Evolutionary conservation across 2,329 filamentous ascomycete species (phyloP).

Genomic region (Arthrinium puccinioides): DNA sequence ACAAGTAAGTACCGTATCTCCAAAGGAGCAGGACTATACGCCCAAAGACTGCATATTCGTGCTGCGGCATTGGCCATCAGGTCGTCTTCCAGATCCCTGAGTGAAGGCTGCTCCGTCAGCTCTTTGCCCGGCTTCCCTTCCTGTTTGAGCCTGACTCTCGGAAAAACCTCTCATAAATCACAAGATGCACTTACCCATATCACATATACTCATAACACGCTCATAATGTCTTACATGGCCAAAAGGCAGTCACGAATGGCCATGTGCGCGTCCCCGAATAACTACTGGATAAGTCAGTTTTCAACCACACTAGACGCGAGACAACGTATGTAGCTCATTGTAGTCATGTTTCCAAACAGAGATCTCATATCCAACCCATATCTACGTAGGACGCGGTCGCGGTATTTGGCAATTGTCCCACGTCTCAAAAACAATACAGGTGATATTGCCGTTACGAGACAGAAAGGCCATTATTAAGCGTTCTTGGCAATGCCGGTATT

Average conservation of each 20-base stretch:
- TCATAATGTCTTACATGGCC: no score
- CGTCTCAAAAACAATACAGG: conserved; percentile 49
- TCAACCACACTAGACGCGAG: conserved; percentile 42
- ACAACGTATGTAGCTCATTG: conserved; percentile 43
- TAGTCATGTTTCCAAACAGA: conserved; percentile 42
- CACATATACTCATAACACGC: conserved; percentile 29
- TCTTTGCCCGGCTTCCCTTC: conserved; percentile 4
- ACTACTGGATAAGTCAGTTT: conserved; percentile 39
- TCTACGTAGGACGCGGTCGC: conserved; percentile 34
- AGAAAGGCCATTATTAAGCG: no score
- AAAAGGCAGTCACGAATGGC: conserved; percentile 40
- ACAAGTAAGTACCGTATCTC: conserved; percentile 56
- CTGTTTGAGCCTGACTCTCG: conserved; percentile 21
- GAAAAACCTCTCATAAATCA: no score
- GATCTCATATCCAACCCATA: conserved; percentile 31
- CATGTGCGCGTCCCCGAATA: conserved; percentile 35
- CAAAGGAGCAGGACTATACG: conserved; percentile 48
- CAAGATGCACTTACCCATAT: no score
- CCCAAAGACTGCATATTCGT: conserved; percentile 43
- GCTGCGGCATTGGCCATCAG: conserved; percentile 25
- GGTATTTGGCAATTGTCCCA: no score
- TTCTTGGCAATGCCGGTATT: no score
- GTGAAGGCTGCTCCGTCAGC: background rate
- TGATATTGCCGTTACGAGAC: conserved; percentile 41
- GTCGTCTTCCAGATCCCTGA: conserved; percentile 3